Conservation (phyloP, 2,329 filamentous ascomycete species). For the Colletotrichum destructivum region DNA sequence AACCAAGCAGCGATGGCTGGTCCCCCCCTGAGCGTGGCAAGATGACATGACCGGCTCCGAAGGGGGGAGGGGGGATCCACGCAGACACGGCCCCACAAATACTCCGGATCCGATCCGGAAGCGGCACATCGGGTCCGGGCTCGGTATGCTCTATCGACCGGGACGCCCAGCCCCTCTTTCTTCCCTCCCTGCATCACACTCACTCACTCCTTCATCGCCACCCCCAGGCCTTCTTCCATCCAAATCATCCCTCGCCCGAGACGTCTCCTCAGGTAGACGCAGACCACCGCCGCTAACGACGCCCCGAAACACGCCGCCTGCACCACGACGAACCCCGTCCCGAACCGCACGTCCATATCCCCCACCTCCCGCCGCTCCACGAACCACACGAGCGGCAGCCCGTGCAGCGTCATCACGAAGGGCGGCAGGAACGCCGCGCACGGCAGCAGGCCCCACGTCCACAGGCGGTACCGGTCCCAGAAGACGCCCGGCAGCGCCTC, state of each 20-base stretch:
- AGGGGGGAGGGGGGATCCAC: too few species aligned
- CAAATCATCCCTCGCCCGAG: slow-evolving; percentile 15
- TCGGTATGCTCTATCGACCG: background rate
- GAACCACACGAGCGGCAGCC: slow-evolving; percentile 25
- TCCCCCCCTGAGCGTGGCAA: background rate
- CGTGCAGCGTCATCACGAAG: background rate
- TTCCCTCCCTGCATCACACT: background rate
- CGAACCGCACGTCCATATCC: slow-evolving; percentile 20
- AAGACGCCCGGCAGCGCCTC: slow-evolving; percentile 32
- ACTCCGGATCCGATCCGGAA: background rate
- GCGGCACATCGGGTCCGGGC: slow-evolving; percentile 6
- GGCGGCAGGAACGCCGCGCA: slow-evolving; percentile 1
- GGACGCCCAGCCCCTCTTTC: background rate
- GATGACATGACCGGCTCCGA: background rate
- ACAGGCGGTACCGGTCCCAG: slow-evolving; percentile 41
- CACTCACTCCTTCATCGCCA: background rate
- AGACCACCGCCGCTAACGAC: slow-evolving; percentile 12
- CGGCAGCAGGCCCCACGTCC: slow-evolving; percentile 28
- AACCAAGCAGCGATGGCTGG: background rate
- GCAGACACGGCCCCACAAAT: background rate
- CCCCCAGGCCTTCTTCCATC: slow-evolving; percentile 37
- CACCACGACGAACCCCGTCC: slow-evolving; percentile 10
- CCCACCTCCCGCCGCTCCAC: slow-evolving; percentile 6
- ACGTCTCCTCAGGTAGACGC: slow-evolving; percentile 14
- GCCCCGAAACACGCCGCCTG: background rate